A percentile compares a stretch with the other conserved stretches of the same genome.
Evolutionary conservation across 805 yeast genomes (phyloP).

Genomic region (Yarrowia sp.): DNA sequence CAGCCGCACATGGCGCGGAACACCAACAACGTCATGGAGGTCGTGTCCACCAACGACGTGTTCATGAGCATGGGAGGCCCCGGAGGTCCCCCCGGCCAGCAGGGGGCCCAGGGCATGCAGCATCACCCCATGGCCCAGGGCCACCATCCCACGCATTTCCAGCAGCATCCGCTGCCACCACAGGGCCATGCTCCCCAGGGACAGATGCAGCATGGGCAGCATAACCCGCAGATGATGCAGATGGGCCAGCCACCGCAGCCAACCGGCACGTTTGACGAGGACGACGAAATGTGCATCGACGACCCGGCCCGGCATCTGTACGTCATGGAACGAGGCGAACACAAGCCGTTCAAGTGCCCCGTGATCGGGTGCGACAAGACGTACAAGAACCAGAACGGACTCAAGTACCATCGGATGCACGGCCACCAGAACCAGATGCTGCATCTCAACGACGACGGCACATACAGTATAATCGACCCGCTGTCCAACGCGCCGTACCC

Average conservation of each 20-base stretch:
- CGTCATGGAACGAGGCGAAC: conserved; percentile 86
- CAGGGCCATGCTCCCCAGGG: not conserved
- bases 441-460: conserved; percentile 88
- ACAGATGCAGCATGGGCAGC: not conserved
- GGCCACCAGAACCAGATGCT: conserved; percentile 96
- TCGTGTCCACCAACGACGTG: conserved; percentile 91
- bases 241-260: conserved; percentile 35
- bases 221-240: conserved; percentile 19
- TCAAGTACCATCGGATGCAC: conserved; percentile 90
- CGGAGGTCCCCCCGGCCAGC: not conserved
- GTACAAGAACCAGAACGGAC: conserved; percentile 94
- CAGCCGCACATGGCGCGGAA: conserved; percentile 26
- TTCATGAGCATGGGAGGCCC: conserved; percentile 49
- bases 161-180: conserved; percentile 12
- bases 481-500: conserved; percentile 74
- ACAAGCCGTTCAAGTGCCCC: conserved; percentile 95
- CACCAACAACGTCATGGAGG: conserved; percentile 52
- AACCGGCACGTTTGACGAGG: conserved; percentile 42
- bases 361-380: conserved; percentile 98
- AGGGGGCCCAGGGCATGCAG: conserved; percentile 4
- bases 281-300: conserved; percentile 79
- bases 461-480: conserved; percentile 89
- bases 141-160: conserved; percentile 23
- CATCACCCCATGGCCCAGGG: conserved; percentile 20
- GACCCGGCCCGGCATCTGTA: conserved; percentile 95